A percentile compares a stretch with the other conserved stretches of the same genome.
Evolutionary conservation across 1,284 basidiomycete species (phyloP).

Genomic region (Heterobasidion occidentale): DNA sequence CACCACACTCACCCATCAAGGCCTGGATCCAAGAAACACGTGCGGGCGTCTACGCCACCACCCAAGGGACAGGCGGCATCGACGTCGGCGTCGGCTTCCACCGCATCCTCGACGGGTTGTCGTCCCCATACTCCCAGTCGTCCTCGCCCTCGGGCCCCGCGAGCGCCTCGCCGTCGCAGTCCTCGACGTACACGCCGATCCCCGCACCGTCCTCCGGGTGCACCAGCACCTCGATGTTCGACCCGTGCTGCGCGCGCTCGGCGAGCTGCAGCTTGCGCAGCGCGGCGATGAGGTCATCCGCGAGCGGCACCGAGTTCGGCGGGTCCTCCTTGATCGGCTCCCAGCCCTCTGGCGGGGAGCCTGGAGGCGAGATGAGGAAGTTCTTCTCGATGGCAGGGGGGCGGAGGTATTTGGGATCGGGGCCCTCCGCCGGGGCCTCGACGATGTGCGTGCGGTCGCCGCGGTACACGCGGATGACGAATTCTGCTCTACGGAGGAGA

Average conservation of each 20-base stretch:
- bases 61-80: conserved; percentile 36
- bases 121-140: conserved; percentile 58
- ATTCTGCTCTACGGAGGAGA: conserved; percentile 30
- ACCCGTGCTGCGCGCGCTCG: conserved; percentile 21
- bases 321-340: conserved; percentile 89
- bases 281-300: conserved; percentile 83
- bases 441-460: conserved; percentile 66
- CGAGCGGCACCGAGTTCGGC: conserved; percentile 82
- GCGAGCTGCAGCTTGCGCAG: conserved; percentile 53
- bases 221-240: conserved; percentile 40
- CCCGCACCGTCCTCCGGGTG: conserved; percentile 64
- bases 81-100: conserved; percentile 50
- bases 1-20: conserved; percentile 1
- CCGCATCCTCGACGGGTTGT: conserved; percentile 37
- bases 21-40: conserved; percentile 1
- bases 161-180: conserved; percentile 37
- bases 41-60: conserved; percentile 17
- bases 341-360: conserved; percentile 98
- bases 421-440: conserved; percentile 25
- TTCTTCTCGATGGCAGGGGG: conserved; percentile 85
- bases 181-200: conserved; percentile 69
- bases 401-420: conserved; percentile 49
- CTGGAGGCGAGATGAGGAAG: conserved; percentile 96
- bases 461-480: conserved; percentile 69
- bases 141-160: conserved; percentile 23